These are phyloP conservation scores for Musa acuminata DNA, from an alignment of 176 grass and related monocot species.

Conservation along the genomic window DNA sequence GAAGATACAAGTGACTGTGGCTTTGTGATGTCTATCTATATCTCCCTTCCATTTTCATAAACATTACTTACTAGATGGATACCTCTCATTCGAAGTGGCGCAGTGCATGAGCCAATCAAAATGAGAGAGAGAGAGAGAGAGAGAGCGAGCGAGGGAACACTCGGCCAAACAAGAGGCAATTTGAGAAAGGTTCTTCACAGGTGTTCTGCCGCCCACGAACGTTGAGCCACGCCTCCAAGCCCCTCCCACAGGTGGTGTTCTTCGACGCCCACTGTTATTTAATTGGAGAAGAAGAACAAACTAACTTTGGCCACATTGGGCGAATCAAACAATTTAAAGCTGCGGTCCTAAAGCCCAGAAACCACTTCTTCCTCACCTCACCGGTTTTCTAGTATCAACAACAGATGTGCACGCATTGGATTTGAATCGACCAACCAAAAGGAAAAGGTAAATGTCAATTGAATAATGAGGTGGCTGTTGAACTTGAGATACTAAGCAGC, in stretches of 20 bases:
- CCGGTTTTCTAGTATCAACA: not conserved
- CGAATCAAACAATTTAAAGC: not conserved
- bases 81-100: not conserved
- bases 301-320: not conserved
- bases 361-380: not conserved
- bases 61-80: not conserved
- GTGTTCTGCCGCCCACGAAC: not conserved
- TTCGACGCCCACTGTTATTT: not conserved
- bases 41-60: too few relatives aligned
- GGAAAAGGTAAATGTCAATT: not conserved
- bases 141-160: not conserved
- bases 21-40: too few relatives aligned
- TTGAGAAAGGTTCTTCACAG: not conserved
- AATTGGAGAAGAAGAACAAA: too few relatives aligned
- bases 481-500: not conserved
- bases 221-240: not conserved
- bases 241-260: not conserved
- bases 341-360: not conserved
- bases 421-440: not conserved
- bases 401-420: not conserved
- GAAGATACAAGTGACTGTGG: not conserved
- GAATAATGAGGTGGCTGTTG: too few relatives aligned
- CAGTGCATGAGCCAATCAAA: not conserved
- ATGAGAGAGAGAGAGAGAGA: not conserved
- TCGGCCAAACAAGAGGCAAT: not conserved